Base-by-base conservation (phyloP, 345 rosid species). In the Ceriops decandra region DNA sequence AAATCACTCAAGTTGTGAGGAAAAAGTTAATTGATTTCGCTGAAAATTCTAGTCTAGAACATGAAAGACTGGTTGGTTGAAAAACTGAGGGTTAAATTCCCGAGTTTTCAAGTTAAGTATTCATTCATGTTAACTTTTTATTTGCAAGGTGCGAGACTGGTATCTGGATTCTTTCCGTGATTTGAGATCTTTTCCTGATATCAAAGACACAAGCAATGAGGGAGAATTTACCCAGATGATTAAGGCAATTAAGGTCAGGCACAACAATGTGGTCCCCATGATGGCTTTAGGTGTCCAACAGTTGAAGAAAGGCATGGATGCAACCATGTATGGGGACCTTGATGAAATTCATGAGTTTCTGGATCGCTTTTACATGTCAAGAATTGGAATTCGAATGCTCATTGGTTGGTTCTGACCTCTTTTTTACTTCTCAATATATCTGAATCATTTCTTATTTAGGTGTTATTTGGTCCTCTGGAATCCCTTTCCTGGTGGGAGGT, bases 231-330 rank as follows among this genome's bases (percentile, higher is more conserved):
- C 93, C 2, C 81, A 88, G 72, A 88, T 88, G 98, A 91, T 95
- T 38, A 95, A 87, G 82, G 99, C 98, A 24, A 83, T 95, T 16
- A 95, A 90, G 83, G 97, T 95, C 64, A 84, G 99, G 68, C 98
- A 95, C 70, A 95, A 91, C 85, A 91, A 95, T 72, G 98, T 95
- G 63, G 98, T 92, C 30, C 99, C 97, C 8, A 90, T 67, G 81
- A 91, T 95, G 98, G 99, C 98, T 58, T 62, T 92, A 31, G 98
- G 99, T 52, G 89, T 95, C 70, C 93, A 92, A 73, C 98, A 95
- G 79, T 73, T 92, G 64, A 95, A 91, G 90, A 88, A 87, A 88
- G 89, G 83, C 62, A 62, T 88, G 76, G 70, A 68, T 46, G 71
- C 80, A 32, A 87, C 76, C 75, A 77, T 81, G 16, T 77, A 73